A percentile compares a stretch with the other conserved stretches of the same genome.
These are phyloP conservation scores for Penicillium egyptiacum DNA, from an alignment of 495 filamentous ascomycete genomes.

Conservation along the genomic window DNA sequence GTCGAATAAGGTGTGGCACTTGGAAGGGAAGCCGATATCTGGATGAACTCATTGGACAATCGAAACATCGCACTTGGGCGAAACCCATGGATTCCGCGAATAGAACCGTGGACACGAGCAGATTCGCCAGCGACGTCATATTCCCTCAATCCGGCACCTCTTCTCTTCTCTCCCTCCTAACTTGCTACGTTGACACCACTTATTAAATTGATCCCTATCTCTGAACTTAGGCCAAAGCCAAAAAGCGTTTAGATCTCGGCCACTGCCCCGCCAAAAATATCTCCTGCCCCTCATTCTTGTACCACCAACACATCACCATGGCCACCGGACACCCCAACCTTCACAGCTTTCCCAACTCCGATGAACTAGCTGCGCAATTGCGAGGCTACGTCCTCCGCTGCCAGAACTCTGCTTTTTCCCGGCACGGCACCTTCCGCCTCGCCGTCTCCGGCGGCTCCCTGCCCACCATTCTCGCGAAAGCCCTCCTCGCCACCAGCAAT, in stretches of 20 bases:
- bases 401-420: conserved; percentile 74
- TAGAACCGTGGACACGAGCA: not conserved
- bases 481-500: conserved; percentile 65
- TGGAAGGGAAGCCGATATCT: not conserved
- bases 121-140: conserved; percentile 8
- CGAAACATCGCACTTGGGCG: not conserved
- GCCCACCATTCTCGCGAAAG: conserved; percentile 77
- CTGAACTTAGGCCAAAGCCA: not conserved
- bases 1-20: conserved; percentile 17
- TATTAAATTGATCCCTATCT: not conserved
- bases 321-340: conserved; percentile 67
- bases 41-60: not conserved
- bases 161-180: not conserved
- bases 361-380: conserved; percentile 69
- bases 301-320: conserved; percentile 32
- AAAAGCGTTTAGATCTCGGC: conserved; percentile 4
- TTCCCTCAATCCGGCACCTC: not conserved
- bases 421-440: conserved; percentile 83
- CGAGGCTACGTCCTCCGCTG: conserved; percentile 75
- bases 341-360: conserved; percentile 70
- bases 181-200: not conserved
- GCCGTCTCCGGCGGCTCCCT: conserved; percentile 94
- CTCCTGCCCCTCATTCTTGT: conserved; percentile 8
- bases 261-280: conserved; percentile 6
- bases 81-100: not conserved